Evolutionary conservation across 1,139 yeast species (phyloP).

Genomic region (Petasospora fabianii): DNA sequence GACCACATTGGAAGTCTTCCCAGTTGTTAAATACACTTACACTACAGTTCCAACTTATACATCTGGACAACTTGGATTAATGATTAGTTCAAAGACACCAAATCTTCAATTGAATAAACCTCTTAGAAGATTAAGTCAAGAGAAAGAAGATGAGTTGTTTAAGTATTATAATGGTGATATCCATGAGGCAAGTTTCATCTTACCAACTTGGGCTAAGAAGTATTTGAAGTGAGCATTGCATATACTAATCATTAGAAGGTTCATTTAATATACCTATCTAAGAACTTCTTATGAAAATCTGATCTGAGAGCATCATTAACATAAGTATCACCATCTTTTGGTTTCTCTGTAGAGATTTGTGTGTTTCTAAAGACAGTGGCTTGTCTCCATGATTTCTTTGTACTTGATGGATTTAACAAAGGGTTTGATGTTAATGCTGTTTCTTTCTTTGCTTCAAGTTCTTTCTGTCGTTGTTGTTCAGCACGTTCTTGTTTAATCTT

Average conservation of each 20-base stretch:
- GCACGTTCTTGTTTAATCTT: slow-evolving; percentile 46
- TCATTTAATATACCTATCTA: slow-evolving; percentile 55
- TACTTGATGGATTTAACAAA: slow-evolving; percentile 29
- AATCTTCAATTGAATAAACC: slow-evolving; percentile 53
- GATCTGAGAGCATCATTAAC: slow-evolving; percentile 67
- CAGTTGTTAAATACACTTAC: slow-evolving; percentile 73
- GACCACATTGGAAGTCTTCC: slow-evolving; percentile 69
- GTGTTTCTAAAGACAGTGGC: slow-evolving; percentile 35
- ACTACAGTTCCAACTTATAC: slow-evolving; percentile 95
- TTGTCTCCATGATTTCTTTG: slow-evolving; percentile 52
- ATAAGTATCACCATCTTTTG: slow-evolving; percentile 31
- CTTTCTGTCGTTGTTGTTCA: slow-evolving; percentile 30
- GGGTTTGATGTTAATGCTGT: slow-evolving; percentile 43
- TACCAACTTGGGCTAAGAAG: slow-evolving; percentile 80
- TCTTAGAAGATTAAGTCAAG: slow-evolving; percentile 43
- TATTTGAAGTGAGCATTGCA: slow-evolving; percentile 32
- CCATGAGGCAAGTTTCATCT: slow-evolving; percentile 75
- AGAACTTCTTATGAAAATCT: slow-evolving; percentile 66
- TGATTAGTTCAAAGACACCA: slow-evolving; percentile 71
- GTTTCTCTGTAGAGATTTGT: not conserved
- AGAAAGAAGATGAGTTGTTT: slow-evolving; percentile 51
- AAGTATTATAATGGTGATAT: slow-evolving; percentile 70
- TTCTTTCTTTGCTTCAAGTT: slow-evolving; percentile 34
- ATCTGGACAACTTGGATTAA: slow-evolving; percentile 90
- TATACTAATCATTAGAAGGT: too few species aligned